phyloP scores from a whole-genome alignment of 805 yeast species.

The Lipomyces chichibuensis region DNA sequence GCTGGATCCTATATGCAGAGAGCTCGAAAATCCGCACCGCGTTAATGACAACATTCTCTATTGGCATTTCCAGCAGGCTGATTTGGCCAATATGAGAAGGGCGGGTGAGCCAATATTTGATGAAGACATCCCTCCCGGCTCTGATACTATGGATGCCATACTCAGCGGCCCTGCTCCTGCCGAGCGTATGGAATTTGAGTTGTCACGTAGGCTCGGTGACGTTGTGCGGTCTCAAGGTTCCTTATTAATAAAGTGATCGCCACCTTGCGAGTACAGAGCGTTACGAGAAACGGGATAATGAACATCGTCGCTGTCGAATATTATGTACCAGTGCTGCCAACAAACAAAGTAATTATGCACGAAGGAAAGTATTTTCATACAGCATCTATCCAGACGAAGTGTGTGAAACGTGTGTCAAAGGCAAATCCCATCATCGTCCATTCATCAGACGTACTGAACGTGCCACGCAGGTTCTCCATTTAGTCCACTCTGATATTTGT shows the following conservation, averaged over 20 bases:
- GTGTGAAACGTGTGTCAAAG: too few species aligned
- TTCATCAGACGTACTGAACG: too few species aligned
- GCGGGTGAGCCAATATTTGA: background rate
- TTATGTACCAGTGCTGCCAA: too few species aligned
- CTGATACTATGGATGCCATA: slow-evolving; percentile 5
- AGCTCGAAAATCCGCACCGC: background rate
- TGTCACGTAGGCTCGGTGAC: slow-evolving; percentile 2
- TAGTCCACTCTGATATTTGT: slow-evolving; percentile 7
- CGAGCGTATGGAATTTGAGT: slow-evolving; percentile 6
- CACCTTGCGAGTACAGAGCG: background rate
- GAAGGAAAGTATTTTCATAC: too few species aligned
- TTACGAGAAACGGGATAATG: too few species aligned
- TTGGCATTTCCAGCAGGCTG: slow-evolving; percentile 5
- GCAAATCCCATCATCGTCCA: too few species aligned
- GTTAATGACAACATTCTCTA: background rate
- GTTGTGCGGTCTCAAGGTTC: background rate
- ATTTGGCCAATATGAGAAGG: background rate
- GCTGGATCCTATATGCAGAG: slow-evolving; percentile 6
- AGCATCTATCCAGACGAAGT: too few species aligned
- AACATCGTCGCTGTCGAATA: too few species aligned
- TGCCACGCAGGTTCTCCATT: background rate
- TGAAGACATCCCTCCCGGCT: slow-evolving; percentile 7
- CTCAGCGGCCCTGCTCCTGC: slow-evolving; percentile 2
- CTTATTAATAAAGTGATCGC: slow-evolving; percentile 1
- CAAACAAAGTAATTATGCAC: too few species aligned